Conservation (phyloP, 2,329 filamentous ascomycete genomes). For the Fusarium secorum region DNA sequence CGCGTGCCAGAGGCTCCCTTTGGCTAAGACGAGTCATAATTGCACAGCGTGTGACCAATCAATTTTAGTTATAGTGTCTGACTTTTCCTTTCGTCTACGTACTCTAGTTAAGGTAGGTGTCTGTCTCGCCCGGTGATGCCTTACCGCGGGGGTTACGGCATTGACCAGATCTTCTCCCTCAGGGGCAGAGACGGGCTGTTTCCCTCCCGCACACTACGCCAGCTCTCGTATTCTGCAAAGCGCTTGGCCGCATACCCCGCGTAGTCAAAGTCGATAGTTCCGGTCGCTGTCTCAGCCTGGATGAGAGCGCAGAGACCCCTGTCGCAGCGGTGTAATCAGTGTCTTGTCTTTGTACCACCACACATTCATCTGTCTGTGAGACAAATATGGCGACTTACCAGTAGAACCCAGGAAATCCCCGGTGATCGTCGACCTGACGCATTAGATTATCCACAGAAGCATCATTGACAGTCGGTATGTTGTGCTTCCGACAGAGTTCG, state of each 20-base stretch:
- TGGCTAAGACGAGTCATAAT: slow-evolving; percentile 15
- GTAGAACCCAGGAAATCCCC: slow-evolving; percentile 37
- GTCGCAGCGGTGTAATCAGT: background rate
- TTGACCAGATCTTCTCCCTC: slow-evolving; percentile 28
- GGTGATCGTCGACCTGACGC: slow-evolving; percentile 30
- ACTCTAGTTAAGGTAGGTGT: background rate
- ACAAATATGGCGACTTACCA: slow-evolving; percentile 24
- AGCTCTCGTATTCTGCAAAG: slow-evolving; percentile 32
- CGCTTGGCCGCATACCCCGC: slow-evolving; percentile 34
- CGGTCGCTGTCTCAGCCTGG: slow-evolving; percentile 38
- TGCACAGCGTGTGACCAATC: slow-evolving; percentile 3
- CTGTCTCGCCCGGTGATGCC: background rate
- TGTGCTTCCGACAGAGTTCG: slow-evolving; percentile 1
- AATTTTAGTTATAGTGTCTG: background rate
- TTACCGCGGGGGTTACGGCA: background rate
- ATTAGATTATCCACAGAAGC: slow-evolving; percentile 25
- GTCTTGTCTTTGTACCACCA: background rate
- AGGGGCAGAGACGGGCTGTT: background rate
- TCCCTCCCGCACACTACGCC: slow-evolving; percentile 16
- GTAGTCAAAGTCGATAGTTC: slow-evolving; percentile 38
- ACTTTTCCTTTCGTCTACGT: background rate
- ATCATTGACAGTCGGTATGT: slow-evolving; percentile 5
- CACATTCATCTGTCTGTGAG: background rate
- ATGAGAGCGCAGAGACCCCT: slow-evolving; percentile 38
- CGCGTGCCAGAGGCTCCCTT: background rate